Evolutionary conservation across 805 yeast species (phyloP), one percentile per base, ranked within the genome.

Genomic region (Ogataea nakhonphanomensis): DNA sequence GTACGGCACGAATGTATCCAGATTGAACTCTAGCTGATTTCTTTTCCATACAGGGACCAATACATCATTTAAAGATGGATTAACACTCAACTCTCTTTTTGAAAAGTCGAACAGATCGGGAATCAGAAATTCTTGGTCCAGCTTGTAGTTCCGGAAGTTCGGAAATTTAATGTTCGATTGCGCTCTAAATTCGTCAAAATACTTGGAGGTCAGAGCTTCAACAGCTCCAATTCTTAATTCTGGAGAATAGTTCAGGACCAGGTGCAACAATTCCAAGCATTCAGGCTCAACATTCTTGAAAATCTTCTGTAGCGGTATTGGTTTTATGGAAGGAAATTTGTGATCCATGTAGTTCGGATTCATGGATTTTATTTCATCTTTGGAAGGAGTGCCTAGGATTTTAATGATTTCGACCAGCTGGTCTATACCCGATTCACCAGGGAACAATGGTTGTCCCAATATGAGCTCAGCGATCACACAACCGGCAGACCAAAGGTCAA

Each of bases 401-500:
- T 93, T 93, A 62, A 91, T 91, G 53, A 91, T 91, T 64, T 91
- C 99, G 13, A 91, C 98, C 55, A 91, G 75, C 65, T 93, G 99
- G 62, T 93, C 99, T 44, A 93, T 91, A 27, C 99, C 98, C 45
- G 90, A 81, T 61, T 93, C 98, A 32, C 99, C 99, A 9, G 99
- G 99, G 67, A 93, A 93, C 50, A 93, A 70, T 10, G 99, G 99
- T 61, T 89, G 97, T 12, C 99, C 98, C 42, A 93, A 73, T 48
- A 90, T 78, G 55, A 93, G 70, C 66, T 93, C 99, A 4, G 98
- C 98, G 87, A 93, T 89, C 15, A 93, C 99, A 69, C 99, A 93
- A 14, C 96, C 96, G 10, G 95, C 88, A 10, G 96, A 86, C 99
- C 99, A 93, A 34, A 93, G 79, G 62, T 93, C 99, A 50, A 93